These are phyloP conservation scores for Chrysosporium queenslandicum DNA, from an alignment of 2,329 filamentous ascomycete genomes.

Conservation along the genomic window DNA sequence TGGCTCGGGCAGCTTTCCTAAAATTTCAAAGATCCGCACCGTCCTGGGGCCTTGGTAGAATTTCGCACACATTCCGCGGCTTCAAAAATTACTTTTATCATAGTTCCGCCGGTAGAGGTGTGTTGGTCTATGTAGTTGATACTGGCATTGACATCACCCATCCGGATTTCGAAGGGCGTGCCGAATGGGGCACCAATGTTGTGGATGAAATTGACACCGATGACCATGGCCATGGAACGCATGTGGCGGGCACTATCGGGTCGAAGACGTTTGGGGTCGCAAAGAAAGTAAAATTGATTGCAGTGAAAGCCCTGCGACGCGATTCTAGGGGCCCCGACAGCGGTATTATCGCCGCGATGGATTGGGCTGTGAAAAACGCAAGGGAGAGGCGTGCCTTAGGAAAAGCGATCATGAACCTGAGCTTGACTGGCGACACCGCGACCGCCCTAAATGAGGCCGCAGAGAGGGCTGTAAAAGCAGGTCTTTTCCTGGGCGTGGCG, in stretches of 20 bases:
- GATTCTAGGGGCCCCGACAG: slow-evolving; percentile 36
- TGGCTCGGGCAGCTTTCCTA: neutral
- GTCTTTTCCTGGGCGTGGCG: slow-evolving; percentile 34
- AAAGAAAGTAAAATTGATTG: slow-evolving; percentile 32
- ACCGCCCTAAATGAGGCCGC: slow-evolving; percentile 34
- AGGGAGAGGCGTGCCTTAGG: slow-evolving; percentile 22
- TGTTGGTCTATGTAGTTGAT: slow-evolving; percentile 32
- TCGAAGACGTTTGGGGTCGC: slow-evolving; percentile 30
- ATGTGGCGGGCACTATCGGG: slow-evolving; percentile 31
- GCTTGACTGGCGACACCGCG: slow-evolving; percentile 12
- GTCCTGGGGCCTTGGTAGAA: slow-evolving; percentile 29
- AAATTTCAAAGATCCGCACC: slow-evolving; percentile 20
- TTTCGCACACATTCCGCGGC: slow-evolving; percentile 23
- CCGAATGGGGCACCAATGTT: slow-evolving; percentile 28
- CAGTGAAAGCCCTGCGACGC: slow-evolving; percentile 40
- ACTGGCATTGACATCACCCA: slow-evolving; percentile 30
- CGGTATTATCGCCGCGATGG: slow-evolving; percentile 45
- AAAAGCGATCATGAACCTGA: slow-evolving; percentile 29
- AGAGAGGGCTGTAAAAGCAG: slow-evolving; percentile 27
- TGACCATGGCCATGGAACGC: slow-evolving; percentile 33
- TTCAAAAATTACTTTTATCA: slow-evolving; percentile 30
- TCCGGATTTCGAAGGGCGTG: slow-evolving; percentile 31
- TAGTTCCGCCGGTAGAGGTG: slow-evolving; percentile 28
- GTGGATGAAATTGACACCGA: slow-evolving; percentile 20
- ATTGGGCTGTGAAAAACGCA: slow-evolving; percentile 30